Base-by-base conservation (phyloP, 805 yeast genomes). In the Zygosaccharomyces siamensis region DNA sequence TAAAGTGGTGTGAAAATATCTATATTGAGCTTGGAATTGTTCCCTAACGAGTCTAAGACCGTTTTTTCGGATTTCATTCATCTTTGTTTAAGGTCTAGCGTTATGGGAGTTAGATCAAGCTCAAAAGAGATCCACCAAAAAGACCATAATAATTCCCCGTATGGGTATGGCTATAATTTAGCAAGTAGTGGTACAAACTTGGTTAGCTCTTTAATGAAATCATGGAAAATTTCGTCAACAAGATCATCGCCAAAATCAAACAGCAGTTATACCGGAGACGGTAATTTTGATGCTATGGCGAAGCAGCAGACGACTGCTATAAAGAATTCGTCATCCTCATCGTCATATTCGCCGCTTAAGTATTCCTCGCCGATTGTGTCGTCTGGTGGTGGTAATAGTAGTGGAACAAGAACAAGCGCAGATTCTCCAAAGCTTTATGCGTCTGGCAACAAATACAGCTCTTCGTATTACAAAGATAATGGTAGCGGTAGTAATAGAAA, bases 261-360 rank as follows among this genome's bases (percentile, higher is more conserved):
- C 11, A 47, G 21, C 20, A 45, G 43, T 31, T n/a, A 32, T 46
- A n/a, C 46, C 32, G 38, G 51, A 23, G 53, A 55, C 46, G 64
- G 63, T 7, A 63, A 62, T 40, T 58, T 57, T 35, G 66, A 63
- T 39, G 64, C 68, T 3, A 60, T 61, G 59, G 50, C 61, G 10
- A 63, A 52, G 41, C 63, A 62, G 24, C 61, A 63, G 35, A 37
- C 56, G 8, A 49, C 56, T 12, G 49, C 59, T 4, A 54, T 48
- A 30, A 52, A 58, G n/a, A 48, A 48, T 31, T 50, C 62, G 3
- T 41, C 44, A 14, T 41, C 44, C 5, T 50, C 56, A 1, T 53
- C 52, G 10, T 57, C 60, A 7, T 59, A 58, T 33, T 58, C 65
- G 3, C 67, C 67, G 11, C 30, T 62, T 40, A 56, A 65, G 32